A percentile compares a stretch with the other conserved stretches of the same genome.
Evolutionary conservation across 306 rosid species (phyloP).

Genomic region (Purshia tridentata): DNA sequence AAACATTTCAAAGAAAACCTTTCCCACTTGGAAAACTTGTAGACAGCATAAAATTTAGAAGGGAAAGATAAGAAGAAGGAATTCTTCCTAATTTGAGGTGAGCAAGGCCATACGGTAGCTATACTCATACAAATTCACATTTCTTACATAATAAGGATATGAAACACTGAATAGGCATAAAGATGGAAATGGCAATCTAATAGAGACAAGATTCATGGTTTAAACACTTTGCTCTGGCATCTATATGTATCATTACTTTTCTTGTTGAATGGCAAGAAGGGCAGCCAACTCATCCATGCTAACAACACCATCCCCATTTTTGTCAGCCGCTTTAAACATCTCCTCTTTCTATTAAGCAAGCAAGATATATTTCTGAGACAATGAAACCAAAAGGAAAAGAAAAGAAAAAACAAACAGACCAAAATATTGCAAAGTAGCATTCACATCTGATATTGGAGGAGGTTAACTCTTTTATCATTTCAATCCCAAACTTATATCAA

Average conservation of each 20-base stretch:
- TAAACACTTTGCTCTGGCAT: constrained; percentile 18
- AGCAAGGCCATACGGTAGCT: background rate
- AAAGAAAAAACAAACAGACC: constrained; percentile 7
- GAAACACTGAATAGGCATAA: background rate
- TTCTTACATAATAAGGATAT: background rate
- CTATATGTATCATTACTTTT: constrained; percentile 55
- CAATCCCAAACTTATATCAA: constrained; percentile 5
- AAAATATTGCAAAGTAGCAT: constrained; percentile 13
- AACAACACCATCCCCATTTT: constrained; percentile 81
- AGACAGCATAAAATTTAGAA: background rate
- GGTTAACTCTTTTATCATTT: constrained; percentile 13
- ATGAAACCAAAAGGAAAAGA: background rate
- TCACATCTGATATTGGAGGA: constrained; percentile 17
- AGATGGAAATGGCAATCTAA: constrained; percentile 1
- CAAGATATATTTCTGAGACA: constrained; percentile 32
- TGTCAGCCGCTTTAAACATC: constrained; percentile 87
- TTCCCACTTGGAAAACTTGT: background rate
- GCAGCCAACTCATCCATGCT: constrained; percentile 91
- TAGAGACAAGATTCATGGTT: background rate
- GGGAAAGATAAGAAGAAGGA: background rate
- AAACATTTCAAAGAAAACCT: background rate
- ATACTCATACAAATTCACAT: background rate
- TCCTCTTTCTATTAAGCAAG: constrained; percentile 76
- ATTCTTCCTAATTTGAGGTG: background rate
- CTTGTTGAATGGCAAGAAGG: constrained; percentile 86